Evolutionary conservation across 2,329 filamentous ascomycete species (phyloP).

Genomic region (Aureobasidium sp.): DNA sequence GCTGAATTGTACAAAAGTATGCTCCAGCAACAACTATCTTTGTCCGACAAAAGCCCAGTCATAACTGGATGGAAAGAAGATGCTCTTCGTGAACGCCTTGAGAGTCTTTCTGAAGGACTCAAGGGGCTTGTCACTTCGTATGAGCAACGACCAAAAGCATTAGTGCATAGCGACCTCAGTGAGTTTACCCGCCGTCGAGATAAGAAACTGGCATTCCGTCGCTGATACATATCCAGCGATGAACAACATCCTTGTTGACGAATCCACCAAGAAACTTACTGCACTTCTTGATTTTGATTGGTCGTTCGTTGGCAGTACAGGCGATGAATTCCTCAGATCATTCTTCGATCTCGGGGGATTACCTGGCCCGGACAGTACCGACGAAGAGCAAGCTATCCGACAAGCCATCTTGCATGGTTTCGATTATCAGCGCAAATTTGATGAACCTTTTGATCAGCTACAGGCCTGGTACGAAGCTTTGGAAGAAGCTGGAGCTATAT

Average conservation of each 20-base stretch:
- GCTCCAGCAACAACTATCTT: neutral
- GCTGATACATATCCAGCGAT: conserved; percentile 9
- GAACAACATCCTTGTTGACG: conserved; percentile 14
- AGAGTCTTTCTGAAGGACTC: neutral
- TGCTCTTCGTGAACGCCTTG: conserved; percentile 4
- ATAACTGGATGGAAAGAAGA: conserved; percentile 8
- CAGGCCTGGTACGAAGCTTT: neutral
- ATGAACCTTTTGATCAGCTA: neutral
- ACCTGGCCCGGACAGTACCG: neutral
- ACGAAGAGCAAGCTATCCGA: neutral
- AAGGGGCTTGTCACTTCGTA: neutral
- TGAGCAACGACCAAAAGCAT: neutral
- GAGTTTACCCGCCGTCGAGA: neutral
- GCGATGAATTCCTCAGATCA: conserved; percentile 13
- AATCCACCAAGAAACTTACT: neutral
- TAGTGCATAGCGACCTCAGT: conserved; percentile 17
- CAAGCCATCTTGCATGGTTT: neutral
- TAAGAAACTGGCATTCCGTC: no score
- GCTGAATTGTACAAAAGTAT: neutral
- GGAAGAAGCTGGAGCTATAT: neutral
- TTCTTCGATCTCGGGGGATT: neutral
- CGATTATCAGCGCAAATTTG: neutral
- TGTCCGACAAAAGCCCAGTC: neutral
- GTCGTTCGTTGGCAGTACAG: conserved; percentile 3
- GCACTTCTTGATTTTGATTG: conserved; percentile 17